Evolutionary conservation across 129 eudicot species (phyloP), one percentile per base, ranked within the genome.

Genomic region (Apium graveolens): DNA sequence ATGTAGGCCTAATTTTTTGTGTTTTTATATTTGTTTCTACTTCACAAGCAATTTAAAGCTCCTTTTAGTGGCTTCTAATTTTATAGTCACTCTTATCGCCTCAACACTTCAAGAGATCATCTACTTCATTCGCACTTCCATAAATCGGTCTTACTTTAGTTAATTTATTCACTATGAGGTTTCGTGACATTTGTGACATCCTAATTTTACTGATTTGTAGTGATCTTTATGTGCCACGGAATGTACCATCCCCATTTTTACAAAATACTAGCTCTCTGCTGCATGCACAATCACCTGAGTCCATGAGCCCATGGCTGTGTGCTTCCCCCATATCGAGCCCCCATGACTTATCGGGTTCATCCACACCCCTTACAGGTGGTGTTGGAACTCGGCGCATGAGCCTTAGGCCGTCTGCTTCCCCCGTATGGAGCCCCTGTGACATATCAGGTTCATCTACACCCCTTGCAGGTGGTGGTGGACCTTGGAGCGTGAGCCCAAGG

Each of bases 191-290:
- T 17, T n/a, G n/a, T n/a, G n/a, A n/a, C n/a, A n/a, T n/a, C n/a
- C 3, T 29, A 5, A 43, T 35, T 63, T 45, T 81, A n/a, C 45
- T 66, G 38, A 42, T 85, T 11, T 73, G n/a, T 78, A 86, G 86
- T 53, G 82, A 82, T 42, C 68, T 43, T 11, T 74, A 84, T 53
- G 79, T 70, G 65, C 80, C 88, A 37, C 85, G 87, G 60, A 86
- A 87, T 66, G 48, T 90, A 77, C 88, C 96, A 17, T 88, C 90
- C 84, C 88, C 90, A n/a, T 90, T 81, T 77, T 86, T 92, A 53
- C 92, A 86, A 55, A 38, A 78, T 78, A 85, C 88, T 53, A 86
- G 91, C 75, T 90, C 91, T 4, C 79, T 86, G 77, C 81, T 84
- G 78, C 80, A 79, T 46, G 75, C 87, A 68, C 79, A 13, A 72